These are phyloP conservation scores for Epichloe elymi DNA, from an alignment of 2,329 filamentous ascomycete genomes.

Conservation along the genomic window DNA sequence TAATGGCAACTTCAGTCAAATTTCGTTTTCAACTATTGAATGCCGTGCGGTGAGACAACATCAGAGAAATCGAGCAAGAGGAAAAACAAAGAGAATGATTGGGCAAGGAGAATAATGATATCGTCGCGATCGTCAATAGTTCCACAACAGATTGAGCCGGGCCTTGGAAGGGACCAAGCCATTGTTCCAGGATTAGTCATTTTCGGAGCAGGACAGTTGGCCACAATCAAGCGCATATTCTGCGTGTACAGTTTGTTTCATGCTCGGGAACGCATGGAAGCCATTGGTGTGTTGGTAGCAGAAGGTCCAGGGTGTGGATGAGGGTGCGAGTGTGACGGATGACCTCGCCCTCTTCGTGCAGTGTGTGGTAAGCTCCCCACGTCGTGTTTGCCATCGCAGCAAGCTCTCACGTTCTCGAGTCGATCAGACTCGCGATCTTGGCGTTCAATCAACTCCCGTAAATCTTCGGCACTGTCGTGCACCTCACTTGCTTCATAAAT, in stretches of 20 bases:
- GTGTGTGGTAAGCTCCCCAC: conserved; percentile 45
- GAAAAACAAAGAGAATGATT: neutral
- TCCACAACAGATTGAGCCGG: neutral
- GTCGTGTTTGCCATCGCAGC: conserved; percentile 91
- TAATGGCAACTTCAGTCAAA: neutral
- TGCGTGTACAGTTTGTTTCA: conserved; percentile 9
- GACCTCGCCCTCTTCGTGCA: conserved; percentile 31
- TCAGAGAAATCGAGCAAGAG: neutral
- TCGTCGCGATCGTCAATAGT: conserved; percentile 4
- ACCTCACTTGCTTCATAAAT: conserved; percentile 50
- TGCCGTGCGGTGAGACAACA: neutral
- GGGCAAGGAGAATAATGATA: neutral
- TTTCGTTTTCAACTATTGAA: neutral
- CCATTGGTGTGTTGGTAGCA: conserved; percentile 21
- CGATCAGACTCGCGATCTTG: conserved; percentile 65
- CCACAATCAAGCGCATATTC: neutral
- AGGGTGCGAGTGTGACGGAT: conserved; percentile 22
- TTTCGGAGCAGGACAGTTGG: neutral
- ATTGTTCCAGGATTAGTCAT: neutral
- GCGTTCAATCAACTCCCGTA: conserved; percentile 65
- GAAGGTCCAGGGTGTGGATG: conserved; percentile 25
- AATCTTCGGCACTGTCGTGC: conserved; percentile 70
- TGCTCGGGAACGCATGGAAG: conserved; percentile 22
- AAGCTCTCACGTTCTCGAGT: conserved; percentile 90
- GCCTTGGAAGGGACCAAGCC: neutral